Percentiles rank a stretch among this genome's conserved stretches.
Evolutionary conservation across 163 green algal species (phyloP).

Genomic region (Chlorella variabilis): DNA sequence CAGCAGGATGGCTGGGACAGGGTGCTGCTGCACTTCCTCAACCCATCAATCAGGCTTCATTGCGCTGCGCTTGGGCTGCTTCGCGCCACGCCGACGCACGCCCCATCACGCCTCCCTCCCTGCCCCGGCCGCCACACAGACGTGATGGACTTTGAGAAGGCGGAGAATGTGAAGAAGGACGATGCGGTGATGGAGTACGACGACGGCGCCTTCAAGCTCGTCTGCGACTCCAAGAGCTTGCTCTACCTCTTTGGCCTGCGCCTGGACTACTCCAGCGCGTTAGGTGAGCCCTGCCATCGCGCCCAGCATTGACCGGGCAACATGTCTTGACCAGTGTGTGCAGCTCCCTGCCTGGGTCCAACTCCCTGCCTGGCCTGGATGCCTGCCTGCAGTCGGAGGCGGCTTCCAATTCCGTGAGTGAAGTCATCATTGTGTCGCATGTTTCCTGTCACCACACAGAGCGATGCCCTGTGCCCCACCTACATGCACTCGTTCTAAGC

Average conservation of each 20-base stretch:
- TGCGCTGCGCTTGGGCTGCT: background rate
- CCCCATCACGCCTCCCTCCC: background rate
- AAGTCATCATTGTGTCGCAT: too few species aligned
- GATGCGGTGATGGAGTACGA: conserved; percentile 68
- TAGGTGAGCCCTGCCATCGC: too few species aligned
- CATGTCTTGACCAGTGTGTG: too few species aligned
- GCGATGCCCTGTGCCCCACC: too few species aligned
- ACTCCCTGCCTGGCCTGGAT: background rate
- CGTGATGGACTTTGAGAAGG: conserved; percentile 87
- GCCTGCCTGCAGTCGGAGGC: conserved; percentile 67
- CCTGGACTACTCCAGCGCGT: conserved; percentile 78
- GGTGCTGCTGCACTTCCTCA: background rate
- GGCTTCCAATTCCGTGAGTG: conserved; percentile 78
- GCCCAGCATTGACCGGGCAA: too few species aligned
- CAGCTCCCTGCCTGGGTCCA: too few species aligned
- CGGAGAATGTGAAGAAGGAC: conserved; percentile 59
- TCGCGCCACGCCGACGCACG: conserved; percentile 32
- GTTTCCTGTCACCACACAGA: too few species aligned
- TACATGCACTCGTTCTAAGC: too few species aligned
- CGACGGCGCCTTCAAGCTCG: conserved; percentile 64
- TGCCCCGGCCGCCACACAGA: conserved; percentile 26
- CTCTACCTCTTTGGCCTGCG: conserved; percentile 96
- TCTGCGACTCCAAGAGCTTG: conserved; percentile 90
- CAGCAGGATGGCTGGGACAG: too few species aligned
- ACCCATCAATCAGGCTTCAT: background rate